Conservation (phyloP, 1,284 basidiomycete genomes). For the Puccinia hordei region DNA sequence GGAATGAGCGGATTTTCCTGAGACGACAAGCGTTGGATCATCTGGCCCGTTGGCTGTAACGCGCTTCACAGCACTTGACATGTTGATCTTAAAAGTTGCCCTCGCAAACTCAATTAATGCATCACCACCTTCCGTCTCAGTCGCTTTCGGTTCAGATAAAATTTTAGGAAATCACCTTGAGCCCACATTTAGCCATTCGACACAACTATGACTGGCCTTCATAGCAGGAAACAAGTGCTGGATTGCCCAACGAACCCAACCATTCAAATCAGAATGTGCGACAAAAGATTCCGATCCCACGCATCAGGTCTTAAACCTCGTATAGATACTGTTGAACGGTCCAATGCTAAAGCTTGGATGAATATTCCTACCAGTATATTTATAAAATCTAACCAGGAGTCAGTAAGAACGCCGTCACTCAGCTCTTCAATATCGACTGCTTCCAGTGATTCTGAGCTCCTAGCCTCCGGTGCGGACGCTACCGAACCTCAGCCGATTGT, state of each 20-base stretch:
- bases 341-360: not conserved
- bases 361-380: not conserved
- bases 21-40: conserved; percentile 2
- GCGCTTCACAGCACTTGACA: not conserved
- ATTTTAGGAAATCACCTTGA: not conserved
- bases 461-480: not conserved
- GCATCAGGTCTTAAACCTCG: not conserved
- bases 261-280: not conserved
- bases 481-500: not conserved
- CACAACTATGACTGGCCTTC: not conserved
- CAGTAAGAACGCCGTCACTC: not conserved
- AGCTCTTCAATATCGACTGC: not conserved
- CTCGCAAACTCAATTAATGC: conserved; percentile 1
- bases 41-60: not conserved
- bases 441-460: conserved; percentile 6
- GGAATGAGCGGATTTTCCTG: conserved; percentile 11
- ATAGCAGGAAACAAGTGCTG: not conserved
- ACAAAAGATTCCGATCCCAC: not conserved
- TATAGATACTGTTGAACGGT: not conserved
- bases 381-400: not conserved
- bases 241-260: not conserved
- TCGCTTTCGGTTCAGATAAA: not conserved
- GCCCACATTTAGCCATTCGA: not conserved
- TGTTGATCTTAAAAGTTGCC: not conserved
- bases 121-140: not conserved